A percentile compares a stretch with the other conserved stretches of the same genome.
phyloP scores from a whole-genome alignment of 1,284 basidiomycete genomes.

The Ganoderma boninense region DNA sequence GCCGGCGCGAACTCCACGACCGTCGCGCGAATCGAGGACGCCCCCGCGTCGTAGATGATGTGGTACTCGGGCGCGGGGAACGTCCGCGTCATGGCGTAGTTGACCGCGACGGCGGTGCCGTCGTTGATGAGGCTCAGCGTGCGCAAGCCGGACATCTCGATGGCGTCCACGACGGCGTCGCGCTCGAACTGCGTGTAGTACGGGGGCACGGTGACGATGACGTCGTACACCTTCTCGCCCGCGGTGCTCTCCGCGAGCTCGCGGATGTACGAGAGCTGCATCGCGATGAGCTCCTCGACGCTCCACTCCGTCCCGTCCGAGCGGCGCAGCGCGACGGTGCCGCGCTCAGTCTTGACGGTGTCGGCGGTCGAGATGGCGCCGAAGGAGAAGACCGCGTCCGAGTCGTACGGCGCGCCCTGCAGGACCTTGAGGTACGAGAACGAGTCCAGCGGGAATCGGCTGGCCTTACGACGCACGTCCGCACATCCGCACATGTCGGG shows the following conservation, averaged over 20 bases:
- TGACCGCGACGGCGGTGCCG: constrained; percentile 91
- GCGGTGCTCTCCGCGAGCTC: constrained; percentile 85
- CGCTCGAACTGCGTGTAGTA: constrained; percentile 90
- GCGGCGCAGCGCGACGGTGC: constrained; percentile 65
- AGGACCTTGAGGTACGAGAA: constrained; percentile 90
- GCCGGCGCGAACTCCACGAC: constrained; percentile 83
- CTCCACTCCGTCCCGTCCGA: constrained; percentile 77
- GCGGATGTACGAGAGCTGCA: constrained; percentile 93
- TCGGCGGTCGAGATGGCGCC: constrained; percentile 71
- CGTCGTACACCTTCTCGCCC: constrained; percentile 81
- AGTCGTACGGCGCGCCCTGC: constrained; percentile 78
- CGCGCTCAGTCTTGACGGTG: constrained; percentile 63
- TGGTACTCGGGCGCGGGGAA: constrained; percentile 89
- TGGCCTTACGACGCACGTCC: constrained; percentile 68
- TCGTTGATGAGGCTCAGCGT: constrained; percentile 91
- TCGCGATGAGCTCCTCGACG: constrained; percentile 92
- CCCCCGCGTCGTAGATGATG: constrained; percentile 94
- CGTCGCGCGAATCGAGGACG: constrained; percentile 88
- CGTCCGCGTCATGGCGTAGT: constrained; percentile 95
- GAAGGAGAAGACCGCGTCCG: constrained; percentile 69
- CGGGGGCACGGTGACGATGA: constrained; percentile 87
- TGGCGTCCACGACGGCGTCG: constrained; percentile 89
- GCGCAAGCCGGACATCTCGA: constrained; percentile 89
- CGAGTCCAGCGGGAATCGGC: constrained; percentile 89
- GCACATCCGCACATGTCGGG: too few species aligned